These are phyloP conservation scores for Zychaea mexicana DNA, from an alignment of 371 early-diverging fungal species.

Conservation along the genomic window DNA sequence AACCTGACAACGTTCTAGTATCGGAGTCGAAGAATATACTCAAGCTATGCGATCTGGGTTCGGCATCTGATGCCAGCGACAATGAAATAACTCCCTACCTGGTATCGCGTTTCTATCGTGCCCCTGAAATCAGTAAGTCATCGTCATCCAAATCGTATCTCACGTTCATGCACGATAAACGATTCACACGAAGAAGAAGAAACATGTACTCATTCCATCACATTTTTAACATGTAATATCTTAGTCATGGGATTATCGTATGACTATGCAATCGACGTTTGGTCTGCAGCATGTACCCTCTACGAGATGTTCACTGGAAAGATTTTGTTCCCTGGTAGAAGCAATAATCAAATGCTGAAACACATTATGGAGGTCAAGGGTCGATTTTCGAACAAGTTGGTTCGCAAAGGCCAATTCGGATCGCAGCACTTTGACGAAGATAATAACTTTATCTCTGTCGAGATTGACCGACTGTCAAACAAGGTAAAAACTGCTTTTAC, in stretches of 20 bases:
- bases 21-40: conserved; percentile 78
- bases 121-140: conserved; percentile 98
- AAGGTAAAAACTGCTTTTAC: conserved; percentile 40
- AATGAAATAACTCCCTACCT: conserved; percentile 94
- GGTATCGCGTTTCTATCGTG: conserved; percentile 97
- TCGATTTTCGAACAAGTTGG: conserved; percentile 79
- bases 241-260: conserved; percentile 88
- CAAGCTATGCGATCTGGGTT: conserved; percentile 95
- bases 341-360: conserved; percentile 95
- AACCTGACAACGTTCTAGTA: conserved; percentile 97
- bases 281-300: conserved; percentile 98
- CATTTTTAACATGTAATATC: too few relatives aligned
- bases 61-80: conserved; percentile 85
- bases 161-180: not conserved
- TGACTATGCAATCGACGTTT: conserved; percentile 91
- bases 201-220: not conserved
- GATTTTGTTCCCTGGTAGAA: conserved; percentile 92
- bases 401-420: conserved; percentile 82
- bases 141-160: not conserved
- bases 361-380: conserved; percentile 95
- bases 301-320: conserved; percentile 96
- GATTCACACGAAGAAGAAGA: not conserved
- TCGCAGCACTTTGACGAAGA: conserved; percentile 87
- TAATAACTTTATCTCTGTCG: conserved; percentile 64
- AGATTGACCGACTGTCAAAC: conserved; percentile 72